Evolutionary conservation across 2,329 filamentous ascomycete genomes (phyloP).

Genomic region (Colletotrichum cuscutae): DNA sequence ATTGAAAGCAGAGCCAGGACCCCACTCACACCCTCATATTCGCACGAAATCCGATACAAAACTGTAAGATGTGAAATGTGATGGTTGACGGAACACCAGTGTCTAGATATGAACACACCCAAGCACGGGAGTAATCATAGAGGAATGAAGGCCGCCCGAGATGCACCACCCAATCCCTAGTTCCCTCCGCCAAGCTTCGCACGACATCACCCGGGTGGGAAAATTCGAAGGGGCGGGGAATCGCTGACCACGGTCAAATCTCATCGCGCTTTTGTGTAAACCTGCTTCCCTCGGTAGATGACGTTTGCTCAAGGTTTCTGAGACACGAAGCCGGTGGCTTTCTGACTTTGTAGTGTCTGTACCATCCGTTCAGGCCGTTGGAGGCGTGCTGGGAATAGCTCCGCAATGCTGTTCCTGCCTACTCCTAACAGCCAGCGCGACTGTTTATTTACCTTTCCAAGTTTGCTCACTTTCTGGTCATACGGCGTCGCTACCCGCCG

Average conservation of each 20-base stretch:
- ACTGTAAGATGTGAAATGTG: background rate
- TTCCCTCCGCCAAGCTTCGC: background rate
- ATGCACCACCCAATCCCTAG: background rate
- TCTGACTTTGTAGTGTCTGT: background rate
- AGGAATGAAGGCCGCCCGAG: background rate
- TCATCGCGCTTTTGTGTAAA: background rate
- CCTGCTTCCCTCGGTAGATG: background rate
- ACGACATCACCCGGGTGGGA: background rate
- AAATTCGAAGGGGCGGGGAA: background rate
- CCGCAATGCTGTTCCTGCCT: background rate
- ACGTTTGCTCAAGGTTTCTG: background rate
- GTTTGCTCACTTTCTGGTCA: background rate
- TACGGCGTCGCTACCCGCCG: background rate
- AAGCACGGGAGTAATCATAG: background rate
- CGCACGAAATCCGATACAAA: background rate
- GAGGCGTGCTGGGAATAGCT: background rate
- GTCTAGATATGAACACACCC: too few relatives aligned
- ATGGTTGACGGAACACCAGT: background rate
- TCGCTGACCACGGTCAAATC: background rate
- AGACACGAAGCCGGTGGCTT: background rate
- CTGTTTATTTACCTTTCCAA: background rate
- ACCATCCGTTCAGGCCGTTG: background rate
- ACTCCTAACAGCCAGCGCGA: background rate
- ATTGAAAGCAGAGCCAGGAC: background rate
- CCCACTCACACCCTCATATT: background rate